A percentile compares a stretch with the other conserved stretches of the same genome.
These are phyloP conservation scores for Pichia heedii DNA, from an alignment of 805 yeast species.

Conservation along the genomic window DNA sequence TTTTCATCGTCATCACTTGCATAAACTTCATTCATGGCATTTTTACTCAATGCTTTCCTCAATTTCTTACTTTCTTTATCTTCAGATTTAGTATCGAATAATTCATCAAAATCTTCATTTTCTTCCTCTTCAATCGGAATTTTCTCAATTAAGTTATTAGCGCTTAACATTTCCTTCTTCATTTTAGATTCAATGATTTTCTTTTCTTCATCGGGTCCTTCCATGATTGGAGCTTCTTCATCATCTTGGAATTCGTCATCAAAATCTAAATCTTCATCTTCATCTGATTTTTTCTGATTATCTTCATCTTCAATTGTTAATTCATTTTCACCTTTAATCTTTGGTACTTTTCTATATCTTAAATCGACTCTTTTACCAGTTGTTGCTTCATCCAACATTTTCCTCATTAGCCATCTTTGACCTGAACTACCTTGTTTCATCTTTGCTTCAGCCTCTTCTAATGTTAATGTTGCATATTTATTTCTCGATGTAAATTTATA, in stretches of 20 bases:
- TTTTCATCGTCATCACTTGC: conserved; percentile 72
- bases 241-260: conserved; percentile 98
- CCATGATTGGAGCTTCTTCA: conserved; percentile 97
- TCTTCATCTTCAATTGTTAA: conserved; percentile 21
- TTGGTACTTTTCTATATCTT: conserved; percentile 35
- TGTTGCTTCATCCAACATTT: conserved; percentile 58
- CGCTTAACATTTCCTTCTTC: conserved; percentile 76
- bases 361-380: conserved; percentile 44
- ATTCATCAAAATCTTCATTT: conserved; percentile 62
- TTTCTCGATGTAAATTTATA: conserved; percentile 91
- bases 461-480: conserved; percentile 83
- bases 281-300: conserved; percentile 50
- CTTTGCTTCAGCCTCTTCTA: conserved; percentile 93
- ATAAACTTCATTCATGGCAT: conserved; percentile 82
- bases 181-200: conserved; percentile 79
- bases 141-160: conserved; percentile 56
- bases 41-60: conserved; percentile 71
- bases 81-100: conserved; percentile 59
- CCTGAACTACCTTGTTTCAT: conserved; percentile 69
- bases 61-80: conserved; percentile 88
- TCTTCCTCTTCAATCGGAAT: conserved; percentile 53
- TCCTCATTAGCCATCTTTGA: conserved; percentile 95
- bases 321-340: conserved; percentile 31
- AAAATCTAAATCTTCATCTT: conserved; percentile 77
- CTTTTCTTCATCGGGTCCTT: conserved; percentile 92